phyloP scores from a whole-genome alignment of 225 moss, liverwort and hornwort genomes.

The Rhytidiadelphus loreus region DNA sequence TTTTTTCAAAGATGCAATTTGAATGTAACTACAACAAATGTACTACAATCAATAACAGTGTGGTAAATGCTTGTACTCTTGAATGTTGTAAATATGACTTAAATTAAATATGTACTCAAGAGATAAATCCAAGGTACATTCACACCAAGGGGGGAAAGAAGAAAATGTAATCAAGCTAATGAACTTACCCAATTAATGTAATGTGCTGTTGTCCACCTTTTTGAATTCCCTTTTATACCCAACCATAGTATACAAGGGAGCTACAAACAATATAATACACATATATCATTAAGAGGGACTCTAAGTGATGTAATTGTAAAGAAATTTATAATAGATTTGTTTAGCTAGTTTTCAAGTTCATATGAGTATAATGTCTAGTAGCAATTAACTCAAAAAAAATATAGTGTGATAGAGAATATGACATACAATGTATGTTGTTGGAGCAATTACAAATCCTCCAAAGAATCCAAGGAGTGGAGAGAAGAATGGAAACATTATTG shows the following conservation, averaged over 20 bases:
- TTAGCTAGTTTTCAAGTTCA: background rate
- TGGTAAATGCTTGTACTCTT: too few relatives aligned
- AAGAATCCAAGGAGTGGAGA: background rate
- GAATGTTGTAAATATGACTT: background rate
- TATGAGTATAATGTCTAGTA: background rate
- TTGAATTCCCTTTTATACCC: background rate
- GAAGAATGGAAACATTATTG: background rate
- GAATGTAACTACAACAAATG: background rate
- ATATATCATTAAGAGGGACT: background rate
- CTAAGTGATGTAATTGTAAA: background rate
- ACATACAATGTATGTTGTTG: background rate
- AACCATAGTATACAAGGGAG: slow-evolving; percentile 6
- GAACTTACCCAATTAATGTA: background rate
- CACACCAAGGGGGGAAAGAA: too few relatives aligned
- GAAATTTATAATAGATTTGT: too few relatives aligned
- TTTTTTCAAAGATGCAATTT: background rate
- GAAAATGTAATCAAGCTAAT: background rate
- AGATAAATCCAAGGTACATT: background rate
- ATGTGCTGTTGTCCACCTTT: background rate
- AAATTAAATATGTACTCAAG: background rate
- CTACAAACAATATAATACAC: background rate
- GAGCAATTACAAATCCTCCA: background rate
- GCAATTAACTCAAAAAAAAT: background rate
- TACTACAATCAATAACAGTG: background rate
- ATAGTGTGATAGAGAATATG: background rate